Base-by-base conservation (phyloP, 2,329 filamentous ascomycete species). In the Botrytis hyacinthi region DNA sequence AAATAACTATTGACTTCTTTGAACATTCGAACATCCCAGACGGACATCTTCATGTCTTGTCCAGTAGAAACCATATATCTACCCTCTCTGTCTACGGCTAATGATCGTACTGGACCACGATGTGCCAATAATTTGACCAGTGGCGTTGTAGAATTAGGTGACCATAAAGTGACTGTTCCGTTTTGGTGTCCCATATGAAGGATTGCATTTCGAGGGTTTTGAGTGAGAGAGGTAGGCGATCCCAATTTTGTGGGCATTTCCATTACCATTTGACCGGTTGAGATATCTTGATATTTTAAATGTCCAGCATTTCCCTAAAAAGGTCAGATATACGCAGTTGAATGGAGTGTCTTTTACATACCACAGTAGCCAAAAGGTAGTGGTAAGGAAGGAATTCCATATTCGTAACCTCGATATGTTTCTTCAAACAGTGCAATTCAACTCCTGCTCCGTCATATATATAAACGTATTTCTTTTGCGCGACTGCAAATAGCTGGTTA, bases 371-470 rank as follows among this genome's bases (percentile, higher is more conserved):
- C 67, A 99, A 87, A 60, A 99, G 89, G 82, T 97, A 99, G 82
- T 99, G 96, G 81, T 98, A 98, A 0, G 95, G 95, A 22, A 98
- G 85, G 81, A 98, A 99, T 83, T 98, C 94, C 87, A 99, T 94
- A 82, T 97, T 92, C 20, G 93, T 92, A 22, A 97, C 93, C 82
- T 99, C 96, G 75, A 93, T 89, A 81, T 97, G 95, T 82, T 96
- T 96, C 82, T 91, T 91, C 80, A 99, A 84, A 81, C 93, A 95
- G 82, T 99, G 96, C 72, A 99, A 84, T 84, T 99, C 96, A 32
- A 98, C 93, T 70, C 96, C 96, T 73, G 93, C 89, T 73, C 90
- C 87, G 80, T 98, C 96, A 85, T 99, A 99, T 77, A 99, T 98
- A 84, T 97, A 99, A 76, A 96, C 93, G 78, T 96, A 92, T 83